phyloP scores from a whole-genome alignment of 108 stramenopile species.

The Cyclotella cryptica region DNA sequence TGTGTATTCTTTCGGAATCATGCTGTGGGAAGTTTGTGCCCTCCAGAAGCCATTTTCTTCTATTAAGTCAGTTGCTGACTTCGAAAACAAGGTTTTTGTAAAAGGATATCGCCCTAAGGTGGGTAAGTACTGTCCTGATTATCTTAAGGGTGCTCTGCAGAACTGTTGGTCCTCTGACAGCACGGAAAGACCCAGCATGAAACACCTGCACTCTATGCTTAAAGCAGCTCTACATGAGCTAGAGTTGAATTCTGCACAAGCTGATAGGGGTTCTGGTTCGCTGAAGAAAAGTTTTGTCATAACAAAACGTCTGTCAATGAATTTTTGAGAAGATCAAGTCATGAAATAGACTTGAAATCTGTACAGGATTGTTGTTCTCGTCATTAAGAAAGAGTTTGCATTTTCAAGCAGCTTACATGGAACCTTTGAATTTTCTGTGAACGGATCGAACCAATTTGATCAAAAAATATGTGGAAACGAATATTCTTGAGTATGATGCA shows the following conservation, averaged over 20 bases:
- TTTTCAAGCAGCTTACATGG: too few relatives aligned
- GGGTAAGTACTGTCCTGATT: constrained; percentile 36
- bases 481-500: too few relatives aligned
- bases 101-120: constrained; percentile 49
- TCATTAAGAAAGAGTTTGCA: constrained; percentile 8
- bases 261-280: too few relatives aligned
- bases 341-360: too few relatives aligned
- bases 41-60: constrained; percentile 57
- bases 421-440: too few relatives aligned
- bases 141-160: constrained; percentile 44
- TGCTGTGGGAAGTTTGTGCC: constrained; percentile 63
- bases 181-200: constrained; percentile 53
- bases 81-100: constrained; percentile 46
- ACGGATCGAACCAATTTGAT: too few relatives aligned
- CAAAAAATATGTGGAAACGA: too few relatives aligned
- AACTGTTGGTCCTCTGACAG: constrained; percentile 55
- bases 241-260: neutral
- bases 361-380: neutral
- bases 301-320: too few relatives aligned
- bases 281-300: too few relatives aligned
- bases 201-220: constrained; percentile 31
- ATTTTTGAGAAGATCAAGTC: too few relatives aligned
- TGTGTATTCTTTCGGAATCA: constrained; percentile 66
- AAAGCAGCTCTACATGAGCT: neutral
- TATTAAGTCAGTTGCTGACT: constrained; percentile 45